Percentiles rank a stretch among this genome's conserved stretches.
These are phyloP conservation scores for Diaporthe caulivora DNA, from an alignment of 2,329 filamentous ascomycete genomes.

Conservation along the genomic window DNA sequence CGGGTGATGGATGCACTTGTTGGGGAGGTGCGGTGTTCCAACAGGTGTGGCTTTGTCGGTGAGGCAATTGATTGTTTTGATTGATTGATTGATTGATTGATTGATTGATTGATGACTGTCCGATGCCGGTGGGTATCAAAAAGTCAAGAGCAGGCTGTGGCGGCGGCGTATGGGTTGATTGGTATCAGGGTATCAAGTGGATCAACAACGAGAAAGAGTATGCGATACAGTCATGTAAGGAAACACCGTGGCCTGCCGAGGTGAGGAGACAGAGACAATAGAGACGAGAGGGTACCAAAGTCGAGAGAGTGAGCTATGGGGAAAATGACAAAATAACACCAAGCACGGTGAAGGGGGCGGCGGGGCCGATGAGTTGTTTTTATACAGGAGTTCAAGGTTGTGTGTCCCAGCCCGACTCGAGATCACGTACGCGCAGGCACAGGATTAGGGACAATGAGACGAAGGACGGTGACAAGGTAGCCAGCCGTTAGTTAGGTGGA, in stretches of 20 bases:
- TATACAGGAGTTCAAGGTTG: constrained; percentile 17
- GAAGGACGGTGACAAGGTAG: neutral
- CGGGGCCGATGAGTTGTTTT: constrained; percentile 23
- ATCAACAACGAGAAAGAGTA: neutral
- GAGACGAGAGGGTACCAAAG: neutral
- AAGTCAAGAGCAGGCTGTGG: constrained; percentile 4
- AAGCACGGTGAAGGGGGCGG: constrained; percentile 15
- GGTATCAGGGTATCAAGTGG: constrained; percentile 31
- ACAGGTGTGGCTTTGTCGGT: neutral
- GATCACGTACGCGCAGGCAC: neutral
- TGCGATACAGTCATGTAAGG: constrained; percentile 7
- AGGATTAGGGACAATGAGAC: neutral
- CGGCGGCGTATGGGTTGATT: neutral
- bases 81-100: neutral
- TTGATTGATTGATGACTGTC: neutral
- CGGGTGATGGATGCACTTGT: constrained; percentile 26
- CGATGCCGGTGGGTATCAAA: neutral
- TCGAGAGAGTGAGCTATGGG: neutral
- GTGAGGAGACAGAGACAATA: neutral
- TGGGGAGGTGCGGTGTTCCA: neutral
- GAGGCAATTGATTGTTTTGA: neutral
- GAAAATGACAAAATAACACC: neutral
- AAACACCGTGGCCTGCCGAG: constrained; percentile 32
- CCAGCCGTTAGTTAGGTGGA: no score
- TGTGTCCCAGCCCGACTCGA: neutral